phyloP scores from a whole-genome alignment of 2,329 filamentous ascomycete species.

The Claviceps sp. region DNA sequence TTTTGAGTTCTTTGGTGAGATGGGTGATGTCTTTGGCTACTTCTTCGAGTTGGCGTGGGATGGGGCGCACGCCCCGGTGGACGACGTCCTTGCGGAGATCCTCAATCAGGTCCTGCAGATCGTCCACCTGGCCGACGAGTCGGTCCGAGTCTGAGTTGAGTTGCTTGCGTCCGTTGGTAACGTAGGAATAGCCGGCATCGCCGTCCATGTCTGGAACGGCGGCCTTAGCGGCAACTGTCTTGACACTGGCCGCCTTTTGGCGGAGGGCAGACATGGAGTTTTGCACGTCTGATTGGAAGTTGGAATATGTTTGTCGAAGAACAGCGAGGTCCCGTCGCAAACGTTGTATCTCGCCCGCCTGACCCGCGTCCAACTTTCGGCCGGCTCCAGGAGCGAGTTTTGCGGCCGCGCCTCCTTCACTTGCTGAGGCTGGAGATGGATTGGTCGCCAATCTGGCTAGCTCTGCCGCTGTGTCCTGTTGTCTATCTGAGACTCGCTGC shows the following conservation, averaged over 20 bases:
- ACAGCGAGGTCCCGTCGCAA: slow-evolving; percentile 82
- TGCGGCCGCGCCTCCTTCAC: slow-evolving; percentile 23
- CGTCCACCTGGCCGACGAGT: slow-evolving; percentile 84
- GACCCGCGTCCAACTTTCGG: slow-evolving; percentile 40
- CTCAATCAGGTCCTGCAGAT: slow-evolving; percentile 93
- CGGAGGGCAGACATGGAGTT: slow-evolving; percentile 76
- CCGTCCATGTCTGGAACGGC: slow-evolving; percentile 59
- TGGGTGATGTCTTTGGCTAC: slow-evolving; percentile 79
- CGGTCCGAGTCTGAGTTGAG: slow-evolving; percentile 79
- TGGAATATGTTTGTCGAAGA: slow-evolving; percentile 83
- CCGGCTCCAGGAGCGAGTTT: slow-evolving; percentile 20
- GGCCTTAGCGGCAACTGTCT: slow-evolving; percentile 58
- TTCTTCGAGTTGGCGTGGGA: slow-evolving; percentile 77
- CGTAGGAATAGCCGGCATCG: slow-evolving; percentile 72
- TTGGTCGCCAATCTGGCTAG: slow-evolving; percentile 49
- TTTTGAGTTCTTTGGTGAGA: slow-evolving; percentile 77
- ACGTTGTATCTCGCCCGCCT: slow-evolving; percentile 66
- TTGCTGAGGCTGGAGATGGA: slow-evolving; percentile 28
- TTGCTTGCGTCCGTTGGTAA: slow-evolving; percentile 74
- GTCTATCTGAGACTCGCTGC: slow-evolving; percentile 77
- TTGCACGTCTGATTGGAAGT: slow-evolving; percentile 78
- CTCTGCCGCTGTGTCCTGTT: slow-evolving; percentile 80
- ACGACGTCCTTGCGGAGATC: slow-evolving; percentile 97
- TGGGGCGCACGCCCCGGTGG: slow-evolving; percentile 74
- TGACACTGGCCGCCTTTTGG: slow-evolving; percentile 69